phyloP scores from a whole-genome alignment of 306 rosid genomes.

The Gastrolobium villosum region DNA sequence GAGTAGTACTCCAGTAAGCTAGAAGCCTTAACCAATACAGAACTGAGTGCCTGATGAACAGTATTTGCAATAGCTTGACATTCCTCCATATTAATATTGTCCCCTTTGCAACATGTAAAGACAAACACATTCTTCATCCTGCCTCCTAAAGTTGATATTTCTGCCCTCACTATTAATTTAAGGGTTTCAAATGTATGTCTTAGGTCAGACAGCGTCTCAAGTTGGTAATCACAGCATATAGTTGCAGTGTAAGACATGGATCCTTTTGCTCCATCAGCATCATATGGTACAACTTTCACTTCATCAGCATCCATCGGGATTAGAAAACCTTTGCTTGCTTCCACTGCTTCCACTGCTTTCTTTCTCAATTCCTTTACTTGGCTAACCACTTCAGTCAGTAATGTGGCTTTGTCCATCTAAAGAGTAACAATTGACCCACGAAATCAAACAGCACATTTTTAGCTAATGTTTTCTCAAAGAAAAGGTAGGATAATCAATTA shows the following conservation, averaged over 20 bases:
- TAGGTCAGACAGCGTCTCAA: slow-evolving; percentile 76
- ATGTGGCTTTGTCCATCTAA: slow-evolving; percentile 92
- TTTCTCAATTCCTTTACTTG: slow-evolving; percentile 83
- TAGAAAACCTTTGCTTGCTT: slow-evolving; percentile 73
- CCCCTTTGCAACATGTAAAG: slow-evolving; percentile 58
- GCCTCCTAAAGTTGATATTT: slow-evolving; percentile 80
- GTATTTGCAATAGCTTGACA: slow-evolving; percentile 56
- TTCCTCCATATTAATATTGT: slow-evolving; percentile 46
- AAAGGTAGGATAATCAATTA: background rate
- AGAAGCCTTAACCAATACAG: slow-evolving; percentile 74
- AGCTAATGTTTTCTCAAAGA: slow-evolving; percentile 14
- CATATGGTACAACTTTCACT: slow-evolving; percentile 73
- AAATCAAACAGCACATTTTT: slow-evolving; percentile 37
- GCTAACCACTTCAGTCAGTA: slow-evolving; percentile 77
- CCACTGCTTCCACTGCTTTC: slow-evolving; percentile 53
- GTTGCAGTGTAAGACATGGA: slow-evolving; percentile 68
- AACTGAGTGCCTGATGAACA: slow-evolving; percentile 67
- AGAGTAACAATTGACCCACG: slow-evolving; percentile 43
- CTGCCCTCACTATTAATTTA: slow-evolving; percentile 65
- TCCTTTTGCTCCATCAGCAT: slow-evolving; percentile 53
- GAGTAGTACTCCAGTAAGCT: slow-evolving; percentile 70
- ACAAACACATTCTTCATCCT: slow-evolving; percentile 71
- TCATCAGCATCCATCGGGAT: slow-evolving; percentile 85
- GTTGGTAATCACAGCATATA: slow-evolving; percentile 72
- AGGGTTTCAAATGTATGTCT: slow-evolving; percentile 74